A percentile compares a stretch with the other conserved stretches of the same genome.
Evolutionary conservation across 2,329 filamentous ascomycete genomes (phyloP).

Genomic region (Fusarium pilosicola): DNA sequence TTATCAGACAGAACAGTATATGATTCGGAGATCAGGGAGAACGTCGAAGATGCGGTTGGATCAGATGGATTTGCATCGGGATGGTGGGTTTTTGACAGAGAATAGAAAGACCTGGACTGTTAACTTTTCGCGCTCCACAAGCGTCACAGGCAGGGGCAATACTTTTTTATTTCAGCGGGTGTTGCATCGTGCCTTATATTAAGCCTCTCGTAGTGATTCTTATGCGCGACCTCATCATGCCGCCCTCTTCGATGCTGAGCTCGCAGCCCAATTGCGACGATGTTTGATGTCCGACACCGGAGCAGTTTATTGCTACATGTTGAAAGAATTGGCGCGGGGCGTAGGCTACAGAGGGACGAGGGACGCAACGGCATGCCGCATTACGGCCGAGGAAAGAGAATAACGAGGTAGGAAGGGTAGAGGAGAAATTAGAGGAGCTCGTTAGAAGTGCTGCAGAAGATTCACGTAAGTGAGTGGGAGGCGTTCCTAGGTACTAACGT

Average conservation of each 20-base stretch:
- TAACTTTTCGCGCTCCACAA: background rate
- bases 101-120: conserved; percentile 77
- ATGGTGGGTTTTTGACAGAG: conserved; percentile 90
- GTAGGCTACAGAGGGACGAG: conserved; percentile 40
- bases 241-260: conserved; percentile 28
- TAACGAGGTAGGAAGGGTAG: background rate
- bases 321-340: conserved; percentile 38
- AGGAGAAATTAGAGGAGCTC: background rate
- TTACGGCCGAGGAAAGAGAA: conserved; percentile 51
- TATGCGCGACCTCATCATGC: conserved; percentile 40
- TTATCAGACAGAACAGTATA: conserved; percentile 80
- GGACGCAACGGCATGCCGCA: conserved; percentile 71
- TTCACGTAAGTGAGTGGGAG: conserved; percentile 1
- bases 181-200: conserved; percentile 76
- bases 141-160: background rate
- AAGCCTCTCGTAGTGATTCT: conserved; percentile 85
- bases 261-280: conserved; percentile 3
- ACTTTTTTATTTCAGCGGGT: conserved; percentile 86
- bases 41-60: conserved; percentile 76
- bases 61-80: conserved; percentile 88
- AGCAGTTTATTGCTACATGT: conserved; percentile 18
- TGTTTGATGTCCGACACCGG: conserved; percentile 33
- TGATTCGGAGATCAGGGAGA: conserved; percentile 85
- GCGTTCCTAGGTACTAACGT: background rate
- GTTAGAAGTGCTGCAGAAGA: background rate